These are phyloP conservation scores for Albophoma yamanashiensis DNA, from an alignment of 2,329 filamentous ascomycete species.

Conservation along the genomic window DNA sequence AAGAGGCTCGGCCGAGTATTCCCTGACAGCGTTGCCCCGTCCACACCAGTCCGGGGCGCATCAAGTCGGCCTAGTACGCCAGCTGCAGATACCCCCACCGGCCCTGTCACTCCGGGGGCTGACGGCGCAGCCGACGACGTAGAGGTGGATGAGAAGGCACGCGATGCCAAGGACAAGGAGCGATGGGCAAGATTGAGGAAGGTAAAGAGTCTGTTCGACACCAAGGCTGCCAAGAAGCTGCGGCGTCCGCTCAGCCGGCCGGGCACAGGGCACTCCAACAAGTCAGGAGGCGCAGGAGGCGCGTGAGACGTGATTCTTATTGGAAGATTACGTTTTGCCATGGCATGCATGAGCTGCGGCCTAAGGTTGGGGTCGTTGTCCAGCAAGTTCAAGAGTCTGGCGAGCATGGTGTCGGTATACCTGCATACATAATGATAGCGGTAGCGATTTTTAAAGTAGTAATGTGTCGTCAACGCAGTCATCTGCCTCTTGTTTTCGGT, in stretches of 20 bases:
- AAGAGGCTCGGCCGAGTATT: conserved; percentile 10
- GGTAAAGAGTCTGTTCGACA: conserved; percentile 62
- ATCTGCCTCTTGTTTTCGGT: neutral
- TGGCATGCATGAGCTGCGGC: neutral
- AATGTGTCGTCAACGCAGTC: neutral
- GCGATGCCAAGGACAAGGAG: conserved; percentile 56
- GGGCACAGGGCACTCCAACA: conserved; percentile 23
- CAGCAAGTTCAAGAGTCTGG: neutral
- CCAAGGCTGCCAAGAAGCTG: conserved; percentile 48
- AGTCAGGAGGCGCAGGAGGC: conserved; percentile 5
- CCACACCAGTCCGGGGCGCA: neutral
- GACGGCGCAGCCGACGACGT: conserved; percentile 5
- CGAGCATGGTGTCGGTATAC: neutral
- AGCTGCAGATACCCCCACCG: conserved; percentile 5
- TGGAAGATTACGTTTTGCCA: neutral
- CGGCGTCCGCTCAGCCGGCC: conserved; percentile 30
- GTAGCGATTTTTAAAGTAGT: neutral
- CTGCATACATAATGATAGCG: neutral
- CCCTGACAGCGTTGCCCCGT: neutral
- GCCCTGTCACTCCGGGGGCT: conserved; percentile 2
- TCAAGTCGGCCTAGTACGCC: conserved; percentile 6
- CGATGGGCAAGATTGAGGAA: conserved; percentile 61
- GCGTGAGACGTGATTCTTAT: neutral
- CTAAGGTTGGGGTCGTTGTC: neutral
- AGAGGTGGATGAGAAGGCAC: conserved; percentile 30